Evolutionary conservation across 2,329 filamentous ascomycete species (phyloP).

Genomic region (Fusarium subtropicale): DNA sequence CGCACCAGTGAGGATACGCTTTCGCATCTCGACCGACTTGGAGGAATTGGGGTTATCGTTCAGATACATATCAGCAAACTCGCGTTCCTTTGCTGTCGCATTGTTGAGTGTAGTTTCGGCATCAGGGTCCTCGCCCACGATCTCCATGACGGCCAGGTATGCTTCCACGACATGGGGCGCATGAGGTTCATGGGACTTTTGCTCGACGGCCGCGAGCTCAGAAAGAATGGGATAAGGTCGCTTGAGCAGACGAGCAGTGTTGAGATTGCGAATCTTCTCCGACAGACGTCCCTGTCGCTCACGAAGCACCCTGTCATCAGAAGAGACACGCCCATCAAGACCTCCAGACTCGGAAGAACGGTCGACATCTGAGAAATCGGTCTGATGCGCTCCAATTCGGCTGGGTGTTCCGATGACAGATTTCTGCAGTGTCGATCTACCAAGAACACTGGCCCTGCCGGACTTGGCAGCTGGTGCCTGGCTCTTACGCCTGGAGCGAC

Average conservation of each 20-base stretch:
- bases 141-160: conserved; percentile 82
- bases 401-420: conserved; percentile 89
- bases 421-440: conserved; percentile 76
- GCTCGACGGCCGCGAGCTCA: conserved; percentile 80
- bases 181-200: conserved; percentile 75
- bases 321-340: conserved; percentile 59
- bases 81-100: conserved; percentile 77
- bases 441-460: conserved; percentile 64
- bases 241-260: conserved; percentile 75
- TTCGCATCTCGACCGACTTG: conserved; percentile 75
- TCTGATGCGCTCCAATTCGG: conserved; percentile 71
- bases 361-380: conserved; percentile 76
- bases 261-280: conserved; percentile 82
- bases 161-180: conserved; percentile 82
- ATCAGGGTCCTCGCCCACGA: conserved; percentile 77
- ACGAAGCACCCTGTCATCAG: conserved; percentile 79
- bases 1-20: conserved; percentile 82
- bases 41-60: conserved; percentile 76
- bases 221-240: conserved; percentile 78
- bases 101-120: conserved; percentile 69
- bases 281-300: conserved; percentile 88
- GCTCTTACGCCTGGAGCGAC: conserved; percentile 66
- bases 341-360: conserved; percentile 63
- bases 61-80: conserved; percentile 81
- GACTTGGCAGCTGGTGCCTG: conserved; percentile 60